Evolutionary conservation across 495 filamentous ascomycete genomes (phyloP).

Genomic region (Monascus purpureus): DNA sequence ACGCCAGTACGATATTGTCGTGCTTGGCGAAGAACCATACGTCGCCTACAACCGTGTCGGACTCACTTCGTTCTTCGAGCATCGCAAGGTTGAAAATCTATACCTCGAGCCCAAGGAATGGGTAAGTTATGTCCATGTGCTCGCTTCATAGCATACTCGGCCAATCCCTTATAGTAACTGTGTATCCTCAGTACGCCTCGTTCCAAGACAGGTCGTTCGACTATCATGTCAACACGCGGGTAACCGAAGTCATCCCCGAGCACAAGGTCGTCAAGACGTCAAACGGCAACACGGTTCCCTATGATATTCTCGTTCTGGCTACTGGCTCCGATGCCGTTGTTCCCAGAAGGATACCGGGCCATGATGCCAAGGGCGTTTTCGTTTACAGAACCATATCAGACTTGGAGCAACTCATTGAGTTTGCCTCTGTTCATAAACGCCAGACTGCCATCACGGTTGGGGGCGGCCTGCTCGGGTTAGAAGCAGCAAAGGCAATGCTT

Average conservation of each 20-base stretch:
- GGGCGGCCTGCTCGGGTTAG: constrained; percentile 79
- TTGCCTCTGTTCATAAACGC: constrained; percentile 50
- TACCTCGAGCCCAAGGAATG: constrained; percentile 86
- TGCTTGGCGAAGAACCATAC: constrained; percentile 87
- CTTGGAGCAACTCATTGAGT: constrained; percentile 67
- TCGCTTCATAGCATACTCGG: background rate
- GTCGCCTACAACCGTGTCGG: constrained; percentile 93
- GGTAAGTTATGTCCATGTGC: constrained; percentile 41
- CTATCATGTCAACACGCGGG: constrained; percentile 74
- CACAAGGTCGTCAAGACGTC: constrained; percentile 58
- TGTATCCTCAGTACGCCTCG: constrained; percentile 29
- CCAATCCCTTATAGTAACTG: background rate
- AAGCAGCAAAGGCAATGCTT: constrained; percentile 93
- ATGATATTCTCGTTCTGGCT: constrained; percentile 81
- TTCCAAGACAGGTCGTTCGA: constrained; percentile 52
- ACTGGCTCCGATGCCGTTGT: constrained; percentile 86
- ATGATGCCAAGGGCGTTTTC: constrained; percentile 80
- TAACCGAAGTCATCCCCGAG: constrained; percentile 52
- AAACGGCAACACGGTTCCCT: constrained; percentile 54
- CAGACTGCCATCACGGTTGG: constrained; percentile 69
- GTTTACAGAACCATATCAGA: constrained; percentile 91
- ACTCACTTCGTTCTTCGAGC: constrained; percentile 86
- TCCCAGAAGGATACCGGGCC: constrained; percentile 64
- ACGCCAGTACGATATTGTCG: constrained; percentile 70
- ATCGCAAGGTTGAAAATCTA: constrained; percentile 77